Percentiles rank a stretch among this genome's conserved stretches.
phyloP scores from a whole-genome alignment of 208 protist genomes.

The Trypanosomatidae sp. region DNA sequence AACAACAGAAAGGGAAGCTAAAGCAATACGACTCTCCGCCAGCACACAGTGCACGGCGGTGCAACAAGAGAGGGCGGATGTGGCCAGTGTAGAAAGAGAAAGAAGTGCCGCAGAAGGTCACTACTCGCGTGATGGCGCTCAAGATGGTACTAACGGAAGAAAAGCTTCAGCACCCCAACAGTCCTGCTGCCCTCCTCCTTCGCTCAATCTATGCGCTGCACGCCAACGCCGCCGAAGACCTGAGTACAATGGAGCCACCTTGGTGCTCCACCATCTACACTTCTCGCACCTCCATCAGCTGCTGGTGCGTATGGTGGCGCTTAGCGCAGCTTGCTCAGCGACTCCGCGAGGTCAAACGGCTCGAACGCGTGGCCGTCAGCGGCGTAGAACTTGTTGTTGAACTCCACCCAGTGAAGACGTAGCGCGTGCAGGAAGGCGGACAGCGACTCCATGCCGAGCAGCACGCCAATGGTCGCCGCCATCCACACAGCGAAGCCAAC shows the following conservation, averaged over 20 bases:
- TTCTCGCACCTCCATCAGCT: not conserved
- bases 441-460: constrained; percentile 98
- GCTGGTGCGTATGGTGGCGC: not conserved
- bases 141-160: not conserved
- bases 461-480: constrained; percentile 94
- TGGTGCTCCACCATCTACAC: not conserved
- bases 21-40: not conserved
- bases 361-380: constrained; percentile 92
- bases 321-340: constrained; percentile 46
- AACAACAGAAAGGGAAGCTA: not conserved
- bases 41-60: not conserved
- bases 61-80: not conserved
- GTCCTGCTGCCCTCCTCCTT: not conserved
- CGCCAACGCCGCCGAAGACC: not conserved
- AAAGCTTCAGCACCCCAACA: not conserved
- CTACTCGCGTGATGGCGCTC: not conserved
- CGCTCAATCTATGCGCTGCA: not conserved
- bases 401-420: constrained; percentile 97
- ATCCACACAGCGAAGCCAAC: constrained; percentile 93
- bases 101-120: not conserved
- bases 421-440: constrained; percentile 99
- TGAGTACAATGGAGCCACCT: not conserved
- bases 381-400: constrained; percentile 98
- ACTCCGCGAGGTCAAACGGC: constrained; percentile 86
- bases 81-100: not conserved